These are phyloP conservation scores for Reutealis trisperma DNA, from an alignment of 345 rosid species.

Conservation along the genomic window DNA sequence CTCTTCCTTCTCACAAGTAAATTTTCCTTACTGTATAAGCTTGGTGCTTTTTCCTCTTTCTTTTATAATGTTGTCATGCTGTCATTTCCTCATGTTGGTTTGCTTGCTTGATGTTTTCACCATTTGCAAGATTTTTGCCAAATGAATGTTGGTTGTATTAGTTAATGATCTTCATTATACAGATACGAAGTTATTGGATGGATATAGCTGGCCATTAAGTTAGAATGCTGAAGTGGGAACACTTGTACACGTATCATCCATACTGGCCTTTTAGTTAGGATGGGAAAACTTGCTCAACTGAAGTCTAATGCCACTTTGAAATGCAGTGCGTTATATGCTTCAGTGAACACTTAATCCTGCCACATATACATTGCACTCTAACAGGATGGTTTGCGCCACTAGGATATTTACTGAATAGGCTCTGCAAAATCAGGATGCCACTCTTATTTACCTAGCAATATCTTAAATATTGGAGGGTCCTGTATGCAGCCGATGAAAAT, in stretches of 20 bases:
- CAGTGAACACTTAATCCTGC: neutral
- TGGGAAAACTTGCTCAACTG: neutral
- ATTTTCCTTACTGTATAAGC: conserved; percentile 5
- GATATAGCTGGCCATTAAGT: neutral
- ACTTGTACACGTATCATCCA: too few relatives aligned
- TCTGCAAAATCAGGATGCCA: neutral
- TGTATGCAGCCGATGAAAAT: neutral
- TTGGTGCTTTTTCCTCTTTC: neutral
- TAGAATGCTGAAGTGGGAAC: neutral
- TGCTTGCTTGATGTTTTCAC: neutral
- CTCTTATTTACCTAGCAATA: neutral
- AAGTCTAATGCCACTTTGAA: neutral
- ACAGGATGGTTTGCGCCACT: neutral
- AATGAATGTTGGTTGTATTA: neutral
- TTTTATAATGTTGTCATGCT: neutral
- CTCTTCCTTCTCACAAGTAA: conserved; percentile 99
- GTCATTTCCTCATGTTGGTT: neutral
- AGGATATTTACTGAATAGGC: neutral
- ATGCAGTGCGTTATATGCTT: neutral
- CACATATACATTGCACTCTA: neutral
- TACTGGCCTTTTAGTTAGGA: too few relatives aligned
- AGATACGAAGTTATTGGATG: neutral
- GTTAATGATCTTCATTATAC: neutral
- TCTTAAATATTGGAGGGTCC: neutral
- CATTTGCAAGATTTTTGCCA: neutral